Conservation (phyloP, 345 rosid species). For the Euphorbia lathyris region DNA sequence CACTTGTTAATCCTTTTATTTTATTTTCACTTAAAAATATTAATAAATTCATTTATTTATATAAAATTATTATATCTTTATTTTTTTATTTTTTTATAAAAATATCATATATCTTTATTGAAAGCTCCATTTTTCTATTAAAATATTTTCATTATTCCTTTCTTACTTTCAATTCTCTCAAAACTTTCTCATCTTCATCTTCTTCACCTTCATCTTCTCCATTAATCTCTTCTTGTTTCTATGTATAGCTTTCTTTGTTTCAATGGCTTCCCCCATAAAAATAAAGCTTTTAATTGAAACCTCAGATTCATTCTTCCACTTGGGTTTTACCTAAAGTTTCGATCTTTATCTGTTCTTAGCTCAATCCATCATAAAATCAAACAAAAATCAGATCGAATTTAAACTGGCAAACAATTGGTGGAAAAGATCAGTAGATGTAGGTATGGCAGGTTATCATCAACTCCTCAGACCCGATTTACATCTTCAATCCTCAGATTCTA, state of each 20-base stretch:
- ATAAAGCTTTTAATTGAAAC: too few relatives aligned
- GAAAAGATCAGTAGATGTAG: slow-evolving; percentile 41
- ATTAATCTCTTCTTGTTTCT: neutral
- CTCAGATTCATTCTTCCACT: too few relatives aligned
- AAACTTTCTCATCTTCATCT: neutral
- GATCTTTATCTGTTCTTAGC: too few relatives aligned
- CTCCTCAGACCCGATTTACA: slow-evolving; percentile 50
- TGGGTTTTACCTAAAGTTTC: too few relatives aligned
- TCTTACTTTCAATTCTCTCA: neutral
- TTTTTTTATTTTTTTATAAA: too few relatives aligned
- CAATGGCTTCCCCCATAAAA: too few relatives aligned
- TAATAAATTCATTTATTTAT: too few relatives aligned
- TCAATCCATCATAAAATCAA: too few relatives aligned
- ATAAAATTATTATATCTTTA: too few relatives aligned
- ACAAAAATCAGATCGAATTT: neutral
- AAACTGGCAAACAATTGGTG: slow-evolving; percentile 51
- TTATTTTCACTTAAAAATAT: too few relatives aligned
- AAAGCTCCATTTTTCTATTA: neutral
- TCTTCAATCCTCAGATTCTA: slow-evolving; percentile 43
- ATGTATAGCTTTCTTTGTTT: too few relatives aligned
- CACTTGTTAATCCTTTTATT: too few relatives aligned
- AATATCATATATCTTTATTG: neutral
- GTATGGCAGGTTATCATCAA: slow-evolving; percentile 52
- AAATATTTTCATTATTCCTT: neutral
- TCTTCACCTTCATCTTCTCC: neutral